phyloP scores from a whole-genome alignment of 805 yeast species.

The Metschnikowia aberdeeniae region DNA sequence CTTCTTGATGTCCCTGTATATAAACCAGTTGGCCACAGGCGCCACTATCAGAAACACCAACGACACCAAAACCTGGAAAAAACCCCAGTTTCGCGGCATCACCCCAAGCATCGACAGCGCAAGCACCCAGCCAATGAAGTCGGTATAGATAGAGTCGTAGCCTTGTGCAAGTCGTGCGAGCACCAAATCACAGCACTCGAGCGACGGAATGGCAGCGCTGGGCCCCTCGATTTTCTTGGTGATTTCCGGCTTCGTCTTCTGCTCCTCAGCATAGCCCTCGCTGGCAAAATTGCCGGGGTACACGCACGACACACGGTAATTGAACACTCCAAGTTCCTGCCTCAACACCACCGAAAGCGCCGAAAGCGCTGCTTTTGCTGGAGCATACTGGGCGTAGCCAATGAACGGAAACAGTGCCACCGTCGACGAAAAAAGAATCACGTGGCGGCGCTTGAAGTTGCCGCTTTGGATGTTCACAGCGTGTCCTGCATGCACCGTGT shows the following conservation, averaged over 20 bases:
- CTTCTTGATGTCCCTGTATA: conserved; percentile 48
- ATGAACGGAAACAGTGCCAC: conserved; percentile 82
- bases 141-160: conserved; percentile 73
- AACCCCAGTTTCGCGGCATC: conserved; percentile 59
- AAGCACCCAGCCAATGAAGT: conserved; percentile 78
- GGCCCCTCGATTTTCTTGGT: conserved; percentile 84
- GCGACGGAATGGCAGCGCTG: conserved; percentile 63
- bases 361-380: conserved; percentile 78
- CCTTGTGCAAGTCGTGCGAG: conserved; percentile 57
- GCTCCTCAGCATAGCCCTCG: conserved; percentile 83
- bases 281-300: conserved; percentile 88
- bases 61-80: conserved; percentile 39
- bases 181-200: conserved; percentile 60
- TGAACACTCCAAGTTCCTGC: conserved; percentile 71
- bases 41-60: conserved; percentile 39
- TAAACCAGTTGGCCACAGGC: conserved; percentile 49
- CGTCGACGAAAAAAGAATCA: conserved; percentile 64
- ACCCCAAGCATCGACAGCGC: conserved; percentile 64
- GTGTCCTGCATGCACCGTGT: conserved; percentile 61
- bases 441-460: conserved; percentile 46
- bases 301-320: conserved; percentile 66
- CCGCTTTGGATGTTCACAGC: conserved; percentile 19
- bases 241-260: conserved; percentile 78
- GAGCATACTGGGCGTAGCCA: conserved; percentile 90
- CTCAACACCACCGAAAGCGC: conserved; percentile 72